Base-by-base conservation (phyloP, 257 asterid genomes). In the Solanum piurae region DNA sequence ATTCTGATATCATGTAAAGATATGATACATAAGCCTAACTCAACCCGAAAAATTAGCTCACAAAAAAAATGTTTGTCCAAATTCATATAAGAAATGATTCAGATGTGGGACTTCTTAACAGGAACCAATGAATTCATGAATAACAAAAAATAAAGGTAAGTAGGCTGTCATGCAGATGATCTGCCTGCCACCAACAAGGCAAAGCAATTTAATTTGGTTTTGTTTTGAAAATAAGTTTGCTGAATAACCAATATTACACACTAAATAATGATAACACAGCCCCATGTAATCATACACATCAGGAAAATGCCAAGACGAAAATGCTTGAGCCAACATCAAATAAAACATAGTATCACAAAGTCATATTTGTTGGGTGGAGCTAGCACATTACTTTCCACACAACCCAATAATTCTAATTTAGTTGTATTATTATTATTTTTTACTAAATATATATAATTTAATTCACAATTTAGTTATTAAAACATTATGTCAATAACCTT, bases 101-200 rank as follows among this genome's bases (percentile, higher is more conserved):
- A 4, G 46, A 42, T 3, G 46, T 42, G 46, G 46, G 20, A 46
- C 7, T 46, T 13, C 7, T 0, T 29, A 29, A 29, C 29, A 29
- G 29, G 29, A 29, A 29, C 0, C 18, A 13, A 46, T 46, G 12
- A 46, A 29, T 80, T 62, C 12, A 46, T 9, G 58, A 14, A 7
- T 3, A 46, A 36, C 83, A 64, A 18, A 18, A 52, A 23, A 69
- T 37, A 60, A 23, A 33, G 27, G 33, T 38, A 49, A 77, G 12
- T 34, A 80, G 84, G 84, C 40, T 86, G 74, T 76, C 64, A 86
- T 64, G 49, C 83, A 76, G 83, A 83, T 88, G 86, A 77, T 86
- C 82, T 88, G 90, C 88, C 87, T 31, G 88, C 88, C 90, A 86
- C 83, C 88, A 79, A 80, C 90, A 40, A 13, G 88, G 85, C 90